Evolutionary conservation across 768 basidiomycete genomes (phyloP).

Genomic region (Pleurotus pulmonarius): DNA sequence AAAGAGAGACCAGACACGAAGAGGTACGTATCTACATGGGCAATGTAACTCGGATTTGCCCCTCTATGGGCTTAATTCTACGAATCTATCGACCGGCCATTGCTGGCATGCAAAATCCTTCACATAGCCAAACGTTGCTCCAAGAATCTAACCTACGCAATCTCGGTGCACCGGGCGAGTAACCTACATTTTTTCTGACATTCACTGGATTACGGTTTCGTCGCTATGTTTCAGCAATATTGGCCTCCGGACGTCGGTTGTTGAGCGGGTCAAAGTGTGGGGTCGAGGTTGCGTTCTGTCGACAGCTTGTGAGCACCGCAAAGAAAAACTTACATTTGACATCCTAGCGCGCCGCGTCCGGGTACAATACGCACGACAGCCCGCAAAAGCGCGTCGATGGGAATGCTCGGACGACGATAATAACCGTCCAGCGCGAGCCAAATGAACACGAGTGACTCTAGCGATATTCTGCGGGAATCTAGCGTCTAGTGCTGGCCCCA

Average conservation of each 20-base stretch:
- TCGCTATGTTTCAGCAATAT: too few species aligned
- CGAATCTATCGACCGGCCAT: too few species aligned
- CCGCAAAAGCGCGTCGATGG: neutral
- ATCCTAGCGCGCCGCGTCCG: neutral
- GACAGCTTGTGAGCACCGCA: constrained; percentile 2
- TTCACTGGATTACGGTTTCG: neutral
- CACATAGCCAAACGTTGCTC: too few species aligned
- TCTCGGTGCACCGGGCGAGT: neutral
- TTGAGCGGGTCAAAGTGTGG: too few species aligned
- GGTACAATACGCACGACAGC: neutral
- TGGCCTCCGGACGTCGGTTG: too few species aligned
- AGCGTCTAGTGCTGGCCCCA: neutral
- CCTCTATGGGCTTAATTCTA: too few species aligned
- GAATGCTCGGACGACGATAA: neutral
- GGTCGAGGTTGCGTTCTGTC: too few species aligned
- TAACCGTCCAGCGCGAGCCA: neutral
- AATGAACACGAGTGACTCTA: neutral
- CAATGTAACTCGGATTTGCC: too few species aligned
- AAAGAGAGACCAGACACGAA: too few species aligned
- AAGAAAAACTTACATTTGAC: neutral
- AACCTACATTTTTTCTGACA: neutral
- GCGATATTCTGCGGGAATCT: neutral
- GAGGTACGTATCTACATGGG: too few species aligned
- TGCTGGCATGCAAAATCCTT: too few species aligned
- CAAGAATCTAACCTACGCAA: neutral